Evolutionary conservation across 371 early-diverging fungal genomes (phyloP).

Genomic region (Blakeslea trispora): DNA sequence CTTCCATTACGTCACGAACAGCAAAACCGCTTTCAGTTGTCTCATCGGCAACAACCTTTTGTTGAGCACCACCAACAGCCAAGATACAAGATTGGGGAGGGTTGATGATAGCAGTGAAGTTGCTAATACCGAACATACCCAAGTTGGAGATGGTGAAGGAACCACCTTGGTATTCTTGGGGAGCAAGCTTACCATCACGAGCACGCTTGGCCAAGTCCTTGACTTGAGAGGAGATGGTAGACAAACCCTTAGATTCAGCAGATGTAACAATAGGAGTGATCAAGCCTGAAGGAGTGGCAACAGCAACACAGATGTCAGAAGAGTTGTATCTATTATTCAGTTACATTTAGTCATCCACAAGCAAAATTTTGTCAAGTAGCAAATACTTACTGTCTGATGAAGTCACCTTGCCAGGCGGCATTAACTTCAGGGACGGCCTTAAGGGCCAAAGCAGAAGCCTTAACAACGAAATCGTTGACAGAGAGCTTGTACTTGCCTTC

Average conservation of each 20-base stretch:
- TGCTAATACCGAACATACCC: slow-evolving; percentile 94
- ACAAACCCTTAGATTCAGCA: slow-evolving; percentile 87
- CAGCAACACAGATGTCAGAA: slow-evolving; percentile 95
- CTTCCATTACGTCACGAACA: slow-evolving; percentile 76
- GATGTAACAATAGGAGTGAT: slow-evolving; percentile 94
- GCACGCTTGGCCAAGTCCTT: slow-evolving; percentile 89
- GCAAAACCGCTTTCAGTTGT: slow-evolving; percentile 61
- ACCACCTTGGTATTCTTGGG: slow-evolving; percentile 96
- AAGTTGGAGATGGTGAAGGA: slow-evolving; percentile 98
- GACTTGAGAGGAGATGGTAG: slow-evolving; percentile 81
- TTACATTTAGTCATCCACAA: background rate
- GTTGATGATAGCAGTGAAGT: slow-evolving; percentile 98
- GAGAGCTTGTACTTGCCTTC: slow-evolving; percentile 94
- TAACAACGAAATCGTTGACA: slow-evolving; percentile 98
- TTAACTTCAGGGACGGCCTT: slow-evolving; percentile 96
- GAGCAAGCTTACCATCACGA: slow-evolving; percentile 86
- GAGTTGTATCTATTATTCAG: slow-evolving; percentile 68
- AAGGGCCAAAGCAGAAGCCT: slow-evolving; percentile 91
- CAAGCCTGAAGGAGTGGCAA: slow-evolving; percentile 92
- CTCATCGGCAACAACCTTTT: slow-evolving; percentile 83
- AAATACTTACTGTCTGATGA: slow-evolving; percentile 83
- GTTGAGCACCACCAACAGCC: slow-evolving; percentile 86
- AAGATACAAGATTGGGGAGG: slow-evolving; percentile 95
- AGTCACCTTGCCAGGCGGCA: slow-evolving; percentile 92
- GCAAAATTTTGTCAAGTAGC: no score